Evolutionary conservation across 352 stramenopile species (phyloP).

Genomic region (Phytophthora niederhauseri): DNA sequence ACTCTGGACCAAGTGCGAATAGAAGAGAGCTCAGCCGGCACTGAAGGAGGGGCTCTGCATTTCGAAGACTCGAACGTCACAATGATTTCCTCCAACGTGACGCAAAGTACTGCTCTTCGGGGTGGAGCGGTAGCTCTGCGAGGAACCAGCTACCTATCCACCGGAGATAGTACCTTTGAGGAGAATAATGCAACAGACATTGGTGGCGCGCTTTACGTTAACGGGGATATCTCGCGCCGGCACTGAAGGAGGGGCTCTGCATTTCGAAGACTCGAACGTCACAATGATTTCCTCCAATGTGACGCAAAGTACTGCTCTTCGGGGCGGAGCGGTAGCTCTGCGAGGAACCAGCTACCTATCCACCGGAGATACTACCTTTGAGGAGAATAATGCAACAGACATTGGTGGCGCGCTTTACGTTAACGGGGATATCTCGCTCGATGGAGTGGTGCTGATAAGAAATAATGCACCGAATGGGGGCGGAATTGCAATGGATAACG

Average conservation of each 20-base stretch:
- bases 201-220: constrained; percentile 26
- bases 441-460: constrained; percentile 7
- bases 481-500: constrained; percentile 26
- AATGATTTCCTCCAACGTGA: constrained; percentile 33
- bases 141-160: constrained; percentile 16
- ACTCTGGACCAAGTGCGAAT: constrained; percentile 24
- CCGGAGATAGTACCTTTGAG: constrained; percentile 6
- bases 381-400: constrained; percentile 27
- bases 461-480: constrained; percentile 30
- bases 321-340: constrained; percentile 38
- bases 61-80: constrained; percentile 20
- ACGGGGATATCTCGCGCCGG: constrained; percentile 14
- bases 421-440: constrained; percentile 16
- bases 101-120: constrained; percentile 21
- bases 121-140: constrained; percentile 37
- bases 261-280: constrained; percentile 26
- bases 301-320: constrained; percentile 25
- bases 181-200: constrained; percentile 30
- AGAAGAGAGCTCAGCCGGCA: constrained; percentile 13
- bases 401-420: constrained; percentile 28
- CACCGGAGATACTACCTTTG: constrained; percentile 12
- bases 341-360: constrained; percentile 13
- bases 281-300: constrained; percentile 31
- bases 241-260: constrained; percentile 35
- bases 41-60: constrained; percentile 42